phyloP scores from a whole-genome alignment of 352 stramenopile genomes.

The Phytophthora vignae region DNA sequence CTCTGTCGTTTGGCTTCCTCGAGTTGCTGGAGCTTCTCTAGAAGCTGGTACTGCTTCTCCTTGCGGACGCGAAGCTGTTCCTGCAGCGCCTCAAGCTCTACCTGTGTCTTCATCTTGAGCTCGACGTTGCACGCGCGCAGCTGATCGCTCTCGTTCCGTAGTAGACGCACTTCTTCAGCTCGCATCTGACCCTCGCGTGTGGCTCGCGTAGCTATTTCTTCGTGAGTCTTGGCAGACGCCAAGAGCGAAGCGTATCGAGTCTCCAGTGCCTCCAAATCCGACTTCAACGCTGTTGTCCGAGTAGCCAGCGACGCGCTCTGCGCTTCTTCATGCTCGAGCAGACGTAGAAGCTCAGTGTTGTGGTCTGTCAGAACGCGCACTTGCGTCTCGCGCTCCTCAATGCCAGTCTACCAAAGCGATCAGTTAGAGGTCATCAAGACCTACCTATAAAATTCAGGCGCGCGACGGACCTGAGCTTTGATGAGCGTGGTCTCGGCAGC shows the following conservation, averaged over 20 bases:
- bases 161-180: conserved; percentile 94
- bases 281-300: conserved; percentile 63
- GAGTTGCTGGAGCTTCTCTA: conserved; percentile 96
- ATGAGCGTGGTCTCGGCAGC: conserved; percentile 87
- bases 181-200: conserved; percentile 93
- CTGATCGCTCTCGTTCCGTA: conserved; percentile 91
- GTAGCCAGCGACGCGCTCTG: conserved; percentile 74
- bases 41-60: conserved; percentile 97
- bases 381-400: conserved; percentile 93
- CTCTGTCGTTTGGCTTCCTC: conserved; percentile 93
- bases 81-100: conserved; percentile 96
- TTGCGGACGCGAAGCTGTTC: conserved; percentile 96
- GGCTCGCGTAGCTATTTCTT: conserved; percentile 91
- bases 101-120: conserved; percentile 94
- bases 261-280: conserved; percentile 88
- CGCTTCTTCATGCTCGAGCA: conserved; percentile 95
- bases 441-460: neutral
- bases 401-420: conserved; percentile 45
- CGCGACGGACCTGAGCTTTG: conserved; percentile 64
- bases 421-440: neutral
- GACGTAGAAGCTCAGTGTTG: conserved; percentile 94
- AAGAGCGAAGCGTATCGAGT: conserved; percentile 92
- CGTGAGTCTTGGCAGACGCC: conserved; percentile 92
- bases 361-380: conserved; percentile 95
- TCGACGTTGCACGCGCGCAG: conserved; percentile 94